Conservation (phyloP, 2,329 filamentous ascomycete genomes). For the Penicillium expansum region DNA sequence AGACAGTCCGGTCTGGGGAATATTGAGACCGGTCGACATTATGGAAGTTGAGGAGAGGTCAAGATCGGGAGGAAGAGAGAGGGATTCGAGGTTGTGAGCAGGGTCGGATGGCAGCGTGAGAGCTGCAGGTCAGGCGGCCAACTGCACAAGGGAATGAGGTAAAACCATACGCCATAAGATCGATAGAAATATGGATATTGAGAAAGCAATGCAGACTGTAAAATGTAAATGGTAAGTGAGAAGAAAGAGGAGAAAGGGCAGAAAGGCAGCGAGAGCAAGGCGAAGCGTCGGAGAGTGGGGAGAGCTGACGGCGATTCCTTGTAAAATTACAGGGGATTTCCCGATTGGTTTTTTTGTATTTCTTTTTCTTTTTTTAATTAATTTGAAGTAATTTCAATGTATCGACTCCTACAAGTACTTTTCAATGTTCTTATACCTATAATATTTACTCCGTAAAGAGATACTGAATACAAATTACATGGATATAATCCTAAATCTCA, state of each 20-base stretch:
- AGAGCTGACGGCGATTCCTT: constrained; percentile 21
- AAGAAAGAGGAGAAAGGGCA: constrained; percentile 15
- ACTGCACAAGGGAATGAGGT: constrained; percentile 32
- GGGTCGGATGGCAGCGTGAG: constrained; percentile 36
- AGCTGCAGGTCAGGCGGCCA: constrained; percentile 41
- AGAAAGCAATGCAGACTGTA: constrained; percentile 4
- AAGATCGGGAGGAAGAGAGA: constrained; percentile 6
- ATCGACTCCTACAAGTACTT: not conserved
- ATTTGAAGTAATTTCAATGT: not conserved
- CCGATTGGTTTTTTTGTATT: constrained; percentile 1
- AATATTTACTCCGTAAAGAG: not conserved
- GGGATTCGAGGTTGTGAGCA: constrained; percentile 22
- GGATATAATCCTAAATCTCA: not conserved
- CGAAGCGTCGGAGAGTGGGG: constrained; percentile 25
- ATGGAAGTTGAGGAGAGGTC: constrained; percentile 10
- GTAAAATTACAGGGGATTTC: constrained; percentile 23
- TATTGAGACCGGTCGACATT: constrained; percentile 35
- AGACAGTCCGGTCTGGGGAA: constrained; percentile 42
- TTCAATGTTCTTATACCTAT: not conserved
- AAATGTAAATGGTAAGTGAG: constrained; percentile 1
- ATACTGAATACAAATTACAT: not conserved
- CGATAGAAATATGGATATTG: constrained; percentile 13
- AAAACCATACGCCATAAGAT: constrained; percentile 35
- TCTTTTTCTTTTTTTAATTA: not conserved
- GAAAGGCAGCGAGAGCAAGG: constrained; percentile 17